Evolutionary conservation across 2,329 filamentous ascomycete species (phyloP), one percentile per base, ranked within the genome.

Genomic region (Penicillium sp.): DNA sequence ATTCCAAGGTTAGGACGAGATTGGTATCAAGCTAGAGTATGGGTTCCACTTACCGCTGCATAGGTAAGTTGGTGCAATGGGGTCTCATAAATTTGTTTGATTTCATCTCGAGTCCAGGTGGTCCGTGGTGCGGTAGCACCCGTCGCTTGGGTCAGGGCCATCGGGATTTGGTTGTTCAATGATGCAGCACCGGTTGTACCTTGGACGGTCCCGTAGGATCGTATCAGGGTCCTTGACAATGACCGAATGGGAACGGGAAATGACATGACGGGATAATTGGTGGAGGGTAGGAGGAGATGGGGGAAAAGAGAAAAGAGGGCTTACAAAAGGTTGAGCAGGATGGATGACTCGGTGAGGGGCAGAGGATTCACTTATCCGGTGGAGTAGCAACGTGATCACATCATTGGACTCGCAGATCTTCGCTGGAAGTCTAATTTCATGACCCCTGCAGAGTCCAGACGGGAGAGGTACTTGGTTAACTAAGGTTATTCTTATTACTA

Each of bases 21-120:
- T 25, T 25, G 22, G 7, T 25, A 25, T 25, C 22, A 25, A 25
- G 22, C 22, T 25, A 3, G 7, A 7, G 22, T 25, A 25, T 25
- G 22, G 8, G 22, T 41, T 22, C 12, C 22, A 70, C 79, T 70
- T 71, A 90, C 88, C 53, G 88, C 81, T 66, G 87, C 84, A 68
- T 83, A 87, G 8, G 85, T 80, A 62, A 95, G 74, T 65, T 92
- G 86, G 76, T 91, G 85, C 66, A 95, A 75, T 13, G 89, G 88
- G 42, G 85, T 86, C 64, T 91, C 81, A 73, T 93, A 95, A 60
- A 95, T 86, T 56, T 87, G 81, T 9, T 84, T 75, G 54, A 95
- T 89, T 72, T 95, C 87, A 56, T 91, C 83, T 57, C 80, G 82
- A 5, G 88, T 88, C 90, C 89, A 95, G 68, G 84, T 80, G 62